Conservation (phyloP, 129 eudicot genomes). For the Scalesia atractyloides region DNA sequence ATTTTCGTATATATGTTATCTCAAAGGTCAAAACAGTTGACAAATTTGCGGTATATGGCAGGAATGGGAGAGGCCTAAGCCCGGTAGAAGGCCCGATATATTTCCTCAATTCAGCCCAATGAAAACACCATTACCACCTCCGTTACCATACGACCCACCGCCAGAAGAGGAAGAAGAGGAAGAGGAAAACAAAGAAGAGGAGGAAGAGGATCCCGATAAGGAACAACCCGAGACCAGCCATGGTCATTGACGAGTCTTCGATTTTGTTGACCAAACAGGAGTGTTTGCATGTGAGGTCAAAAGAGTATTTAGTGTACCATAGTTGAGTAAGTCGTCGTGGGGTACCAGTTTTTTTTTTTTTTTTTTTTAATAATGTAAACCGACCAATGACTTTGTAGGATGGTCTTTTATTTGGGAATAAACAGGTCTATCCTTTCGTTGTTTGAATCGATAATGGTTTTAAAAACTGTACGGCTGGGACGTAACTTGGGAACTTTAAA, state of each 20-base stretch:
- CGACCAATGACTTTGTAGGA: neutral
- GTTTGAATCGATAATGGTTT: too few species aligned
- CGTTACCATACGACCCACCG: constrained; percentile 66
- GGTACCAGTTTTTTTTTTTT: neutral
- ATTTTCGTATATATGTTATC: neutral
- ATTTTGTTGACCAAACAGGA: neutral
- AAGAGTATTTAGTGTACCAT: constrained; percentile 16
- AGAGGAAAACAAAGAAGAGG: constrained; percentile 52
- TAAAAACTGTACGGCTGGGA: too few species aligned
- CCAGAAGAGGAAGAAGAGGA: constrained; percentile 62
- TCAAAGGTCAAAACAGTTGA: neutral
- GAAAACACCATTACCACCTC: constrained; percentile 89
- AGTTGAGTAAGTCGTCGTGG: constrained; percentile 4
- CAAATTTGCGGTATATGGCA: constrained; percentile 24
- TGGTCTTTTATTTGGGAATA: neutral
- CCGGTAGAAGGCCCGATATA: constrained; percentile 77
- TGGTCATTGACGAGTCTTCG: neutral
- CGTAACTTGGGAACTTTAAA: too few species aligned
- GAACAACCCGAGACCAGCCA: constrained; percentile 37
- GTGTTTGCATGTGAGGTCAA: neutral
- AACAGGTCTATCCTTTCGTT: neutral
- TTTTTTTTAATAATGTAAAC: neutral
- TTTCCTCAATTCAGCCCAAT: constrained; percentile 84
- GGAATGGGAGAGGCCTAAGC: constrained; percentile 83
- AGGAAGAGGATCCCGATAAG: constrained; percentile 42